Evolutionary conservation across 495 filamentous ascomycete genomes (phyloP), one percentile per base, ranked within the genome.

Genomic region (Neurospora africana): DNA sequence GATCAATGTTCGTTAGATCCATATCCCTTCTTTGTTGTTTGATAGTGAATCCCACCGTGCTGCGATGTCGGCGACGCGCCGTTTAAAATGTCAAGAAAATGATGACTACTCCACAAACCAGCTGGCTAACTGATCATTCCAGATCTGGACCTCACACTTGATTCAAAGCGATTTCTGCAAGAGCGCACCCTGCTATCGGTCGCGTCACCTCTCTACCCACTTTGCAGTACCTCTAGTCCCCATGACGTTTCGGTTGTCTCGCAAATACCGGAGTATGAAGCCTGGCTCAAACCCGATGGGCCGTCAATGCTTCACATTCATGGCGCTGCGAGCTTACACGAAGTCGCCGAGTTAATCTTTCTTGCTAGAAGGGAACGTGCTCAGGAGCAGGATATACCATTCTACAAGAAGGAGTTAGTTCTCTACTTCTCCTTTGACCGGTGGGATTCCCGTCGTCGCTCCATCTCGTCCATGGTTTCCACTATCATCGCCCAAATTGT

Each of bases 361-460:
- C 69, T 75, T n/a, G 38, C 69, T 33, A 68, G 68, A 17, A 43
- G 38, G 23, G 61, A 71, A 8, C 43, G 43, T 10, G 53, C 30
- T 19, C 15, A 43, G 15, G 40, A 43, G 5, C 40, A 43, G 40
- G 6, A 43, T 15, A 5, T n/a, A n/a, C 19, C 19, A 13, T 43
- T 5, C 11, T 1, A 39, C 38, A 39, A 39, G 40, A 43, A 15
- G 13, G 41, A 65, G 13, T 23, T 72, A 19, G 68, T 73, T 21
- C 74, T 77, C 19, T 74, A 74, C 65, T 77, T 76, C 41, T 73
- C 74, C 4, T 77, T 77, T 47, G 70, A 76, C 19, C 68, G 70
- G 17, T 67, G 73, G 47, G 74, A 77, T 65, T 43, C 69, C 17
- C 68, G 72, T n/a, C 69, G 71, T 13, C 30, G 69, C 39, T 74